These are phyloP conservation scores for Spinacia oleracea DNA, from an alignment of 179 eudicot genomes.

Conservation along the genomic window DNA sequence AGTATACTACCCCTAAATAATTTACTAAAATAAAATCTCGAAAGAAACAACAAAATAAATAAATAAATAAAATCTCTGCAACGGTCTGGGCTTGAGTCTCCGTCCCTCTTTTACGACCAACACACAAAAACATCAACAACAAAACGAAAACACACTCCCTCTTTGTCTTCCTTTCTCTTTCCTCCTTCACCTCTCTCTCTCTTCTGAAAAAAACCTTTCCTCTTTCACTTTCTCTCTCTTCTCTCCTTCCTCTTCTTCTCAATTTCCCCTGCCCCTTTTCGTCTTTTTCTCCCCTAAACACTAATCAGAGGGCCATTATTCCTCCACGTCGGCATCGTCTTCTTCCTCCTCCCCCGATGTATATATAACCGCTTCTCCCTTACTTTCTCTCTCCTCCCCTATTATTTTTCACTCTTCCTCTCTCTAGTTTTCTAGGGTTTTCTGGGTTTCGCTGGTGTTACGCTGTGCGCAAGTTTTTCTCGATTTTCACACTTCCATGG, in stretches of 20 bases:
- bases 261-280: conserved; percentile 27
- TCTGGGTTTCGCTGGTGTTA: conserved; percentile 37
- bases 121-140: background rate
- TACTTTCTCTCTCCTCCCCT: background rate
- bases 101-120: background rate
- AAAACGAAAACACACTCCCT: background rate
- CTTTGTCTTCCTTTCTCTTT: background rate
- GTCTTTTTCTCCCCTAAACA: conserved; percentile 26
- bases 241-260: background rate
- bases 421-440: conserved; percentile 28
- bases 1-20: no score
- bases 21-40: no score
- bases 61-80: background rate
- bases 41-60: no score
- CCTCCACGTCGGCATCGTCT: conserved; percentile 45
- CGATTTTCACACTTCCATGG: conserved; percentile 10
- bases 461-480: background rate
- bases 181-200: background rate
- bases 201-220: background rate
- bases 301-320: conserved; percentile 45
- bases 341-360: conserved; percentile 26
- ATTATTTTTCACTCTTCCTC: background rate
- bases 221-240: background rate
- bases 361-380: conserved; percentile 36
- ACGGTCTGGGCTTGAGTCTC: conserved; percentile 18